phyloP scores from a whole-genome alignment of 306 rosid genomes.

The Medicago truncatula region MtrunA17r5.0-ANR NC_053049.1:40685001-40685500 shows the following conservation, averaged over 20 bases:
- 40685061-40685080: constrained; percentile 21
- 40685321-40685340: constrained; percentile 48
- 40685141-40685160: not conserved
- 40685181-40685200: constrained; percentile 51
- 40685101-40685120: constrained; percentile 22
- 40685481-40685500: constrained; percentile 41
- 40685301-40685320: constrained; percentile 56
- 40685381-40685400: constrained; percentile 26
- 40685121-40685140: constrained; percentile 38
- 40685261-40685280: constrained; percentile 52
- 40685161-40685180: constrained; percentile 27
- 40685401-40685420: constrained; percentile 30
- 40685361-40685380: constrained; percentile 24
- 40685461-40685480: constrained; percentile 9
- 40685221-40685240: constrained; percentile 54
- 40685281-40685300: constrained; percentile 43
- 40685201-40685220: constrained; percentile 39
- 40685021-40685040: constrained; percentile 8
- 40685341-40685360: constrained; percentile 4
- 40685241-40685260: constrained; percentile 51
- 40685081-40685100: constrained; percentile 38
- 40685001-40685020: constrained; percentile 28
- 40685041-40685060: constrained; percentile 30
- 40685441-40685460: constrained; percentile 26
- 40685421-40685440: constrained; percentile 5